Conservation (phyloP, 2,329 filamentous ascomycete species). For the Magnaporthiopsis rhizophila region DNA sequence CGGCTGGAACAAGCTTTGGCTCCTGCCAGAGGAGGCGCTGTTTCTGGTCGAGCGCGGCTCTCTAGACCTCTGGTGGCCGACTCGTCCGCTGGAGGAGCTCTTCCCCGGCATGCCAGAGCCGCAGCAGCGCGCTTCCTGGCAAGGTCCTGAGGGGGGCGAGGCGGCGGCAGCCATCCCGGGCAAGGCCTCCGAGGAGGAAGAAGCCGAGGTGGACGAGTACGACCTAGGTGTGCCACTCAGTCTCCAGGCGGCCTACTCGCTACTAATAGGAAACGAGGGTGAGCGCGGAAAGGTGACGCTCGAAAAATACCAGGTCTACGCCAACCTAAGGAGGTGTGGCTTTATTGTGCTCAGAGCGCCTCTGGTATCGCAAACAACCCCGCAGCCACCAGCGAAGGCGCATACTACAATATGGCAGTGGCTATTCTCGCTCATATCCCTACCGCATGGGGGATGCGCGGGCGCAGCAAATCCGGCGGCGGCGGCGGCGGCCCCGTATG, state of each 20-base stretch:
- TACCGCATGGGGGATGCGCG: constrained; percentile 11
- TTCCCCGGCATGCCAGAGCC: constrained; percentile 18
- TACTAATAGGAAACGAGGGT: constrained; percentile 65
- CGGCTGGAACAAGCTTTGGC: constrained; percentile 61
- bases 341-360: constrained; percentile 72
- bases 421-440: constrained; percentile 40
- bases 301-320: constrained; percentile 82
- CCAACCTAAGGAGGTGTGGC: constrained; percentile 72
- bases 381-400: constrained; percentile 4
- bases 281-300: constrained; percentile 54
- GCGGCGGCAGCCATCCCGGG: constrained; percentile 16
- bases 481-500: constrained; percentile 28
- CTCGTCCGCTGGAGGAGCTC: constrained; percentile 39
- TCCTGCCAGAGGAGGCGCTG: constrained; percentile 85
- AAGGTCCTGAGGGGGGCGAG: constrained; percentile 9
- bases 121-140: no score
- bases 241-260: constrained; percentile 81
- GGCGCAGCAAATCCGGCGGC: background rate
- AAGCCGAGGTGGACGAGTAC: constrained; percentile 28
- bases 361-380: constrained; percentile 14
- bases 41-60: constrained; percentile 84
- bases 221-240: constrained; percentile 74
- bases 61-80: constrained; percentile 80
- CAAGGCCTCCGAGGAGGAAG: constrained; percentile 16
- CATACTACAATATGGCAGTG: constrained; percentile 38